Conservation (phyloP, 2,329 filamentous ascomycete genomes). For the Dryadomyces quercus-mongolicae region DNA sequence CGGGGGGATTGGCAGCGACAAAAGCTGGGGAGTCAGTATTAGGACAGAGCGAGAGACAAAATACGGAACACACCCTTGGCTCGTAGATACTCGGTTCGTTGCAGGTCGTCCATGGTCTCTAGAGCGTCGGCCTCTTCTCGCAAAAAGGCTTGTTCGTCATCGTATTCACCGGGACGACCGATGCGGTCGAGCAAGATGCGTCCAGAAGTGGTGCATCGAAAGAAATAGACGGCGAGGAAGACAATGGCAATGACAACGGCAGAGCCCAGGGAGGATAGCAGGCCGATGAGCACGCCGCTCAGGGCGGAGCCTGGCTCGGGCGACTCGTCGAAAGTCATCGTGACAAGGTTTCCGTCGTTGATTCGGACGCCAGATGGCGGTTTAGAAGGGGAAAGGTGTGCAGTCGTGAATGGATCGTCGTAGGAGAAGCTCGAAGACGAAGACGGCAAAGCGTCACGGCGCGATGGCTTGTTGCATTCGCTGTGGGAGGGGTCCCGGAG, state of each 20-base stretch:
- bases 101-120: conserved; percentile 89
- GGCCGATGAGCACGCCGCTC: conserved; percentile 82
- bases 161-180: conserved; percentile 87
- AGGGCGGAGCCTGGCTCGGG: conserved; percentile 19
- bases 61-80: conserved; percentile 55
- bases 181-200: conserved; percentile 90
- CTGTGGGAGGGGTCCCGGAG: background rate
- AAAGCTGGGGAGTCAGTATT: conserved; percentile 61
- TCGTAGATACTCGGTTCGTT: conserved; percentile 79
- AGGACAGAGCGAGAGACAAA: background rate
- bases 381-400: no score
- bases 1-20: conserved; percentile 84
- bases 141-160: conserved; percentile 91
- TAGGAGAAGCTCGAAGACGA: background rate
- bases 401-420: background rate
- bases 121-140: conserved; percentile 91
- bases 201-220: conserved; percentile 77
- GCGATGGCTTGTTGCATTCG: conserved; percentile 1
- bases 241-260: conserved; percentile 73
- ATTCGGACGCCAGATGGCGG: no score
- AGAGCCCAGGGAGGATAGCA: conserved; percentile 88
- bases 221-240: conserved; percentile 79
- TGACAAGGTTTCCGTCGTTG: background rate
- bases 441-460: conserved; percentile 5
- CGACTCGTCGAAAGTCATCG: background rate